Percentiles rank a stretch among this genome's conserved stretches.
Conservation (phyloP, 192 early-diverging fungal genomes). For the Coemansia sp. region DNA sequence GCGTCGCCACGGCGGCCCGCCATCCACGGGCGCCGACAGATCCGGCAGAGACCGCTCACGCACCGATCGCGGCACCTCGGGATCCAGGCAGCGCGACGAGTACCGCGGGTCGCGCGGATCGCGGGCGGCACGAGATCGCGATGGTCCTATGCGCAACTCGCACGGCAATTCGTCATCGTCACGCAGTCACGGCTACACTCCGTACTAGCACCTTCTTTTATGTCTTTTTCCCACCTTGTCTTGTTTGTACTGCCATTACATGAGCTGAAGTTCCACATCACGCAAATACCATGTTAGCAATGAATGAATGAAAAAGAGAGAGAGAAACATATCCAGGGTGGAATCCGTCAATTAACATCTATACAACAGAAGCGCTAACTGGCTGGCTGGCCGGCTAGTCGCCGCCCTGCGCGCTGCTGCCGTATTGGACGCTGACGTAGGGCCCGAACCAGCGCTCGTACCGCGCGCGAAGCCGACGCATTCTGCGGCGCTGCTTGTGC, state of each 20-base stretch:
- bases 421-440: constrained; percentile 43
- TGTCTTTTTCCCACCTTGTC: background rate
- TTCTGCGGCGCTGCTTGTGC: constrained; percentile 38
- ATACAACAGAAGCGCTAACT: background rate
- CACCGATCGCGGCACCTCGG: constrained; percentile 17
- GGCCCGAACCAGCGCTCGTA: constrained; percentile 56
- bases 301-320: too few species aligned
- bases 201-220: constrained; percentile 26
- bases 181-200: constrained; percentile 41
- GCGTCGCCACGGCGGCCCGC: constrained; percentile 31
- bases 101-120: constrained; percentile 22
- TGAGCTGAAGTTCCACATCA: background rate
- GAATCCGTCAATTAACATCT: too few species aligned
- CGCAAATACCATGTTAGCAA: too few species aligned
- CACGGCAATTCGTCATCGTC: constrained; percentile 26
- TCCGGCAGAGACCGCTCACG: constrained; percentile 37
- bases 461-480: constrained; percentile 48
- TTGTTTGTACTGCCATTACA: background rate
- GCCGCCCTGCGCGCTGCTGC: constrained; percentile 21
- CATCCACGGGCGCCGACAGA: too few species aligned
- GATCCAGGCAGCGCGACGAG: constrained; percentile 30
- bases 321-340: too few species aligned
- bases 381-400: background rate
- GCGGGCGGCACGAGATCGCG: constrained; percentile 38
- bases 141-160: constrained; percentile 40